Evolutionary conservation across 768 basidiomycete genomes (phyloP), one percentile per base, ranked within the genome.

Genomic region (Pholiota microspora): DNA sequence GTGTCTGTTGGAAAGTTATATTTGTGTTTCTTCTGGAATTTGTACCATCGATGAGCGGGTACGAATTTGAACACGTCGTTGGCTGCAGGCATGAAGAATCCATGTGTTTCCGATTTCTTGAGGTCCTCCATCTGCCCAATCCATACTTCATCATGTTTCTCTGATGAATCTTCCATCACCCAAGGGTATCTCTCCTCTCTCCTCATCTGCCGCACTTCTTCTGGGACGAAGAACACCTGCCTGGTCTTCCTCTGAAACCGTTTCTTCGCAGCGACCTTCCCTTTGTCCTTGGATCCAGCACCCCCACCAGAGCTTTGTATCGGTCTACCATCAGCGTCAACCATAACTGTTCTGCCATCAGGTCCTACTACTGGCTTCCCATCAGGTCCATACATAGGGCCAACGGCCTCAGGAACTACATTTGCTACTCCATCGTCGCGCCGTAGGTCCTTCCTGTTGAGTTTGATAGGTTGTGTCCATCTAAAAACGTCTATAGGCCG

Each of bases 151-250:
- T 77, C 73, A 48, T 82, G 78, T 32, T 69, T 67, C 29, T 73
- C 74, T 16, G 77, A 77, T 32, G 78, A 81, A 66, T 93, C 92
- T 73, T 95, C 93, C 74, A 94, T 82, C 34, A 95, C 88, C 93
- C 93, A 95, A 2, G 93, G 93, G 69, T 89, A 90, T 59, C 89
- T 76, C 71, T 95, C 93, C 72, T 95, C 93, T 64, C 80, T 81
- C 68, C 89, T 77, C 62, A 94, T 75, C 71, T 91, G 86, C 60
- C 92, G 75, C 48, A 82, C 77, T 34, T 86, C 86, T 52, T 94
- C 91, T 0, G 89, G 83, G 1, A 93, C 86, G 57, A 84, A 80
- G 72, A 87, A 93, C 16, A 94, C 89, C 74, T 92, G 74, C 68
- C 82, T 61, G 74, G 94, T 81, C 86, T 94, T 83, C 81, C 90